Percentiles rank a stretch among this genome's conserved stretches.
phyloP scores from a whole-genome alignment of 306 rosid genomes.

The Cucumis sativus region Cucumber_9930_V3 NC_026659.2:4204001-4204500 shows the following conservation, averaged over 20 bases:
- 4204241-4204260: conserved; percentile 4
- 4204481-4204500: not conserved
- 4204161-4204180: not conserved
- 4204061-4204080: too few species aligned
- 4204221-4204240: not conserved
- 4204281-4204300: not conserved
- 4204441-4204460: too few species aligned
- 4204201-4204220: not conserved
- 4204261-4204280: not conserved
- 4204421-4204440: too few species aligned
- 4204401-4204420: not conserved
- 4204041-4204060: not conserved
- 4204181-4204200: not conserved
- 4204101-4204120: not conserved
- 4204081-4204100: not conserved
- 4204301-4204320: not conserved
- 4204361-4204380: not conserved
- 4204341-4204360: not conserved
- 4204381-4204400: not conserved
- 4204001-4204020: not conserved
- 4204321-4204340: too few species aligned
- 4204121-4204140: not conserved
- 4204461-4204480: not conserved
- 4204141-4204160: too few species aligned
- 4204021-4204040: not conserved